Base-by-base conservation (phyloP, 805 yeast species). In the Cyberlindnera japonica region DNA sequence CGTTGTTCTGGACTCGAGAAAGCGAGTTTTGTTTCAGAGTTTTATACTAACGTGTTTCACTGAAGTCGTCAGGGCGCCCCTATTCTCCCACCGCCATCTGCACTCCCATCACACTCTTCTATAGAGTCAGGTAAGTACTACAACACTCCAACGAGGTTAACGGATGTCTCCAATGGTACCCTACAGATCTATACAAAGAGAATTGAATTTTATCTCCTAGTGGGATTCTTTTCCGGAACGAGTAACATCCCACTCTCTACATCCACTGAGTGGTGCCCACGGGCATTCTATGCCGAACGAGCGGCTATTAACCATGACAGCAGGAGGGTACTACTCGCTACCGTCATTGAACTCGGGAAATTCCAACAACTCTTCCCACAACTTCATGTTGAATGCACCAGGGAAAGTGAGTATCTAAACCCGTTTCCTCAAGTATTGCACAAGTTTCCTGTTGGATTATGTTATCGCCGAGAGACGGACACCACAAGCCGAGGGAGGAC, bases 61-160 rank as follows among this genome's bases (percentile, higher is more conserved):
- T 20, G n/a, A 45, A 75, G 80, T 50, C 79, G 77, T 54, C 81
- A 73, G 57, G 47, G 63, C 35, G 77, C 79, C 6, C 81, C 81
- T 10, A 79, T 76, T 14, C 64, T 77, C 45, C 82, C 81, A 6
- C 81, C 82, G 11, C 81, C 82, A 14, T 75, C 76, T 10, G 43
- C 53, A 3, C 46, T 53, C 11, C 54, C 57, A 10, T 41, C 54
- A 9, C 53, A 44, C 37, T 33, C 50, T 14, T 30, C 50, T n/a
- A 47, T 49, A 40, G 58, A 55, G 35, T 44, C 57, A 16, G 54
- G 59, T 53, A 46, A 19, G 59, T 54, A 33, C 21, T 5, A 13
- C 31, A 10, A 3, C 33, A 17, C 23, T 8, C 28, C 10, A 25
- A 12, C 10, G n/a, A n/a, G n/a, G n/a, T n/a, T n/a, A n/a, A n/a